Percentiles rank a stretch among this genome's conserved stretches.
Conservation (phyloP, 768 basidiomycete species). For the Tylopilus felleus region DNA sequence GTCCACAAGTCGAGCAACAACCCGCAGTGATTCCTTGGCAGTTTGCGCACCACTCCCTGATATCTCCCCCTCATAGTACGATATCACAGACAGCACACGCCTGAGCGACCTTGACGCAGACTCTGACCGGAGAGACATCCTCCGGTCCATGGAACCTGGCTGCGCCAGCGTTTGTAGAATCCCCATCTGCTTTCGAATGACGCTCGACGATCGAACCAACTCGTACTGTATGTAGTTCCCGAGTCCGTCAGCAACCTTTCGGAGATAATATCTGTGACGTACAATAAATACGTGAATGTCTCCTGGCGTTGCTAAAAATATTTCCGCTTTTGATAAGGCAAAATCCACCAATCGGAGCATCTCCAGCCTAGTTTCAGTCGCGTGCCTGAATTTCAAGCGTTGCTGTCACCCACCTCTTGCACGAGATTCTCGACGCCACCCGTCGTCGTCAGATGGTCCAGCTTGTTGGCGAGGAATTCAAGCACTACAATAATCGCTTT, state of each 20-base stretch:
- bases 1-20: constrained; percentile 60
- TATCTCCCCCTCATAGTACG: constrained; percentile 58
- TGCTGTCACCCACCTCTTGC: constrained; percentile 45
- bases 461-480: constrained; percentile 52
- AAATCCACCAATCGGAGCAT: constrained; percentile 53
- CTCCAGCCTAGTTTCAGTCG: constrained; percentile 29
- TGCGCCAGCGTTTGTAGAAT: constrained; percentile 41
- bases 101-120: constrained; percentile 38
- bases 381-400: not conserved
- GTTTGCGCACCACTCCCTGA: constrained; percentile 39
- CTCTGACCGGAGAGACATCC: constrained; percentile 29
- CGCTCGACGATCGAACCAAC: constrained; percentile 51
- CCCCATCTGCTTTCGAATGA: constrained; percentile 45
- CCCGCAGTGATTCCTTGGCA: constrained; percentile 54
- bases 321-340: constrained; percentile 49
- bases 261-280: constrained; percentile 25
- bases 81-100: constrained; percentile 41
- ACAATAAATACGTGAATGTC: constrained; percentile 63
- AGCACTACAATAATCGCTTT: constrained; percentile 51
- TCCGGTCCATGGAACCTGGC: constrained; percentile 27
- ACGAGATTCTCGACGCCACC: constrained; percentile 52
- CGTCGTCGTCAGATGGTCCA: constrained; percentile 49
- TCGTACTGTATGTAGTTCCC: constrained; percentile 49
- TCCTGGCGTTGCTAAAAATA: constrained; percentile 49
- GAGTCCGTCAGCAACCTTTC: not conserved